Evolutionary conservation across 2,329 filamentous ascomycete species (phyloP).

Genomic region (Aspergillus udagawae): DNA sequence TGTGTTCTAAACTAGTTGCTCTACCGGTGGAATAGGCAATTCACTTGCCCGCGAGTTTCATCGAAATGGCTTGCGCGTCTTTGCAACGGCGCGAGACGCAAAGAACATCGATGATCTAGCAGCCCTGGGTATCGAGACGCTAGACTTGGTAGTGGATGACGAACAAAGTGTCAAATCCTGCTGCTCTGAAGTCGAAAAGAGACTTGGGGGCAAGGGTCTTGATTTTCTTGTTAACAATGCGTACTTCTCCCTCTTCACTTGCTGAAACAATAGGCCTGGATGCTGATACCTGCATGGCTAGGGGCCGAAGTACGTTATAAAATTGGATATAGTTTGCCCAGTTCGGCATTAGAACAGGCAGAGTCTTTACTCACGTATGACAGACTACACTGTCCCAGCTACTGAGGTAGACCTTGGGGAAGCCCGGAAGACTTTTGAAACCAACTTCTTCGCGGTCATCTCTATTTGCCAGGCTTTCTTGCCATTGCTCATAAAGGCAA

Average conservation of each 20-base stretch:
- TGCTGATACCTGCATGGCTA: slow-evolving; percentile 8
- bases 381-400: slow-evolving; percentile 55
- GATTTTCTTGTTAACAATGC: slow-evolving; percentile 59
- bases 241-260: slow-evolving; percentile 11
- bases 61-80: slow-evolving; percentile 49
- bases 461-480: slow-evolving; percentile 54
- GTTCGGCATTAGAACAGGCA: neutral
- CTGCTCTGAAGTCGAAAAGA: slow-evolving; percentile 43
- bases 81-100: slow-evolving; percentile 55
- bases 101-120: slow-evolving; percentile 47
- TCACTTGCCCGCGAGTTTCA: slow-evolving; percentile 57
- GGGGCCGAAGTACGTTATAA: slow-evolving; percentile 29
- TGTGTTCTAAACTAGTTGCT: slow-evolving; percentile 21
- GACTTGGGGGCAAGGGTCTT: slow-evolving; percentile 47
- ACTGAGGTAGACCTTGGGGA: slow-evolving; percentile 51
- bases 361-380: slow-evolving; percentile 3
- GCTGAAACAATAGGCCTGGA: neutral
- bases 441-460: slow-evolving; percentile 57
- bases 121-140: slow-evolving; percentile 50
- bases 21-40: slow-evolving; percentile 56
- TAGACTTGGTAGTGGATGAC: slow-evolving; percentile 52
- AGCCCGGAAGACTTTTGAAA: slow-evolving; percentile 46
- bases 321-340: neutral
- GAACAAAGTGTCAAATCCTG: slow-evolving; percentile 47
- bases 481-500: slow-evolving; percentile 48